Evolutionary conservation across 768 basidiomycete genomes (phyloP).

Genomic region (Leccinum disarticulatum): DNA sequence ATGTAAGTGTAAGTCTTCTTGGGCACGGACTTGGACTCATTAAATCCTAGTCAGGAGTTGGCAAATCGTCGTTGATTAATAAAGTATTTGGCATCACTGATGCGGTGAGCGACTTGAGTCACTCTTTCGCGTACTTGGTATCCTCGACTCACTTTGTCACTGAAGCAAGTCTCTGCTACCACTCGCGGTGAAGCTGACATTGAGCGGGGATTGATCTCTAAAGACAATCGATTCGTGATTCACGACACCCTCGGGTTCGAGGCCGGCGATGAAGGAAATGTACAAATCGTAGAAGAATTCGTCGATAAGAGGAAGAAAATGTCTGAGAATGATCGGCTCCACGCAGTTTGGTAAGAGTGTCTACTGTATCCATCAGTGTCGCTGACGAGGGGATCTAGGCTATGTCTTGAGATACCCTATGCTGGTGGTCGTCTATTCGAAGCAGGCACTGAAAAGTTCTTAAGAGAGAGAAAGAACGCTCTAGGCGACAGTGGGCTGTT

Average conservation of each 20-base stretch:
- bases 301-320: background rate
- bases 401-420: constrained; percentile 16
- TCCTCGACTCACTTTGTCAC: background rate
- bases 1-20: constrained; percentile 3
- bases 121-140: background rate
- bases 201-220: constrained; percentile 8
- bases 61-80: constrained; percentile 16
- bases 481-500: constrained; percentile 8
- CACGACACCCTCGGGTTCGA: constrained; percentile 22
- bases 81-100: constrained; percentile 13
- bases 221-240: constrained; percentile 15
- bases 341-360: constrained; percentile 14
- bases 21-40: background rate
- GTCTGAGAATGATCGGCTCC: constrained; percentile 8
- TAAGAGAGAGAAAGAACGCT: constrained; percentile 6
- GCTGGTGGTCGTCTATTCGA: constrained; percentile 16
- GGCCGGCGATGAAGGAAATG: constrained; percentile 10
- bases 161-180: constrained; percentile 6
- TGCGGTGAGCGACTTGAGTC: constrained; percentile 8
- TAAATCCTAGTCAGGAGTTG: constrained; percentile 13
- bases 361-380: background rate
- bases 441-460: constrained; percentile 11
- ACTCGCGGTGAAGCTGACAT: constrained; percentile 11
- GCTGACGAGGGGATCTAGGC: constrained; percentile 8
- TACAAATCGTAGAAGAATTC: constrained; percentile 6